These are phyloP conservation scores for Carex arenaria DNA, from an alignment of 202 grass and related monocot species.

Conservation along the genomic window DNA sequence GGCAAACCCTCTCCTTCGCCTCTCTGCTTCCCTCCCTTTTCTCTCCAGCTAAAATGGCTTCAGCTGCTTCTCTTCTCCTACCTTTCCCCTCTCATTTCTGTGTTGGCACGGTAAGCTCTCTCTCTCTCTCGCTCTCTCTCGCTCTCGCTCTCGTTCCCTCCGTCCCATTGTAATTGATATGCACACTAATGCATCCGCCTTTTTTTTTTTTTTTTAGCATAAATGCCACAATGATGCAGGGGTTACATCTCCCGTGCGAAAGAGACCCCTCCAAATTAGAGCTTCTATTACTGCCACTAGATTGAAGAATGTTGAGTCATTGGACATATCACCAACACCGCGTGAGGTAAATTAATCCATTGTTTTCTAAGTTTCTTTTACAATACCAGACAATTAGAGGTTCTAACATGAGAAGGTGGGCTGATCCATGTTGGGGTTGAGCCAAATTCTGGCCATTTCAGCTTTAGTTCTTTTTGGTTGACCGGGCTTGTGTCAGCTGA, in stretches of 20 bases:
- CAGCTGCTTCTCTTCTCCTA: constrained; percentile 25
- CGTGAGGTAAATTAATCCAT: not conserved
- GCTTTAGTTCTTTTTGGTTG: not conserved
- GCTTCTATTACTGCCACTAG: constrained; percentile 17
- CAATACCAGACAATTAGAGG: not conserved
- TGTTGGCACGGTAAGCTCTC: not conserved
- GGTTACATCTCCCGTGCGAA: constrained; percentile 18
- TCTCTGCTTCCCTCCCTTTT: not conserved
- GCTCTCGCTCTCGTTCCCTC: constrained; percentile 15
- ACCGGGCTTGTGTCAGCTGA: not conserved
- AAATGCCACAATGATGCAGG: constrained; percentile 21
- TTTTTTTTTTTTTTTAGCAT: not conserved
- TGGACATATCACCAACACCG: not conserved
- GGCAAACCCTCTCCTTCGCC: not conserved
- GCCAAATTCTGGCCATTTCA: not conserved
- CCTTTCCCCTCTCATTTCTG: constrained; percentile 23
- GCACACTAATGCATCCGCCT: not conserved
- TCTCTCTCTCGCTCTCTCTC: constrained; percentile 21
- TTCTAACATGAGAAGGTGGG: not conserved
- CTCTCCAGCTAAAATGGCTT: constrained; percentile 48
- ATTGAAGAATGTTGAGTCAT: not conserved
- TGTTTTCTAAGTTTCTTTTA: not conserved
- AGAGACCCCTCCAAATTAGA: constrained; percentile 21
- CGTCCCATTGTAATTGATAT: not conserved
- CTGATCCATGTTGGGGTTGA: not conserved